Evolutionary conservation across 2,329 filamentous ascomycete species (phyloP), one percentile per base, ranked within the genome.

Genomic region (Aspergillus novofumigatus): DNA sequence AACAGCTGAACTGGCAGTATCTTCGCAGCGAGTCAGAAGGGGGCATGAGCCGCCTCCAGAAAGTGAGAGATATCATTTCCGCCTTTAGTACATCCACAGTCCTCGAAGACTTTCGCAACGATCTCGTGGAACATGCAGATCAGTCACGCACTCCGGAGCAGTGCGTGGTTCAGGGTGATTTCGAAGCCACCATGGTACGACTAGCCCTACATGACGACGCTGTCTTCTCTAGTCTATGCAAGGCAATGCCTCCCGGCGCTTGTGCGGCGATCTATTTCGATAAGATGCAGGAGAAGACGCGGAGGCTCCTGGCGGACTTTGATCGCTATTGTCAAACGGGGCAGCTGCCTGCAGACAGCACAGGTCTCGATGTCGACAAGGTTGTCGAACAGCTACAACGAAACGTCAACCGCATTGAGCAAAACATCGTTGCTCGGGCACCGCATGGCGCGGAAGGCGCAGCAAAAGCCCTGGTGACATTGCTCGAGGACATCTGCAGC

Each of bases 251-350:
- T 0, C 61, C 72, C 2, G 72, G 72, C 0, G 72, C 72, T 1
- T 76, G 77, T 54, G 75, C 77, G 2, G 70, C 68, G 4, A 74
- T 75, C 44, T 80, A 78, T 62, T 75, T 77, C 54, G 71, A 78
- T 58, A 80, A 80, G 58, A 58, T 75, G 11, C 69, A 71, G 55
- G 65, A 71, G 49, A 70, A 70, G 28, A 68, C 64, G 3, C 69
- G 71, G 20, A 67, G 66, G 38, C 58, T 78, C 5, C 60, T 78
- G 8, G 58, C 60, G 9, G 67, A 73, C 51, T 78, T 80, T 49
- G 72, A 76, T 55, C 64, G 58, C 29, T 79, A 78, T 62, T 72
- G 73, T 35, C 59, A 63, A 38, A 72, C 67, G 5, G 74, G 72
- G 8, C 61, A 69, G 35, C 58, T 53, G 1, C 66, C 68, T 3